Evolutionary conservation across 2,329 filamentous ascomycete species (phyloP).

Genomic region (Apiospora malaysiana): DNA sequence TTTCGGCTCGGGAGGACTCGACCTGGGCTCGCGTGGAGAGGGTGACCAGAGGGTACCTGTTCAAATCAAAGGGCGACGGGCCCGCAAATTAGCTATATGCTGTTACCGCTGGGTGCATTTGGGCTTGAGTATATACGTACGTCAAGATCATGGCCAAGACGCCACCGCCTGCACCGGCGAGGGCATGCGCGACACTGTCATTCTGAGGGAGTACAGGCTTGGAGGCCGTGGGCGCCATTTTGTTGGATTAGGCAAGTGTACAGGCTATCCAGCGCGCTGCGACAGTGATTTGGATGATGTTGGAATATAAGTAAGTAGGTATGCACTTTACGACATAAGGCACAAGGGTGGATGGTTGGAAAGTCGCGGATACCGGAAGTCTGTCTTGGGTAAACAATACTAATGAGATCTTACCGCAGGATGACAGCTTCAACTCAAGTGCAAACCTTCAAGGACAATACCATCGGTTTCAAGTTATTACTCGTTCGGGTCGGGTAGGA

Average conservation of each 20-base stretch:
- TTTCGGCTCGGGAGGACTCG: slow-evolving; percentile 91
- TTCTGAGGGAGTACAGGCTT: slow-evolving; percentile 79
- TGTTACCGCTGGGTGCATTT: slow-evolving; percentile 9
- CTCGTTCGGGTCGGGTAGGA: slow-evolving; percentile 13
- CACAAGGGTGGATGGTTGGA: background rate
- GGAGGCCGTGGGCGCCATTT: slow-evolving; percentile 46
- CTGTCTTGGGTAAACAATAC: slow-evolving; percentile 3
- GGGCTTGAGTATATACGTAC: slow-evolving; percentile 49
- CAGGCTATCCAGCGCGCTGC: slow-evolving; percentile 16
- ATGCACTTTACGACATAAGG: slow-evolving; percentile 5
- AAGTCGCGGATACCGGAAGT: background rate
- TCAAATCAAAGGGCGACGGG: background rate
- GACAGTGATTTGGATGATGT: background rate
- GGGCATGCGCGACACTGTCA: slow-evolving; percentile 95
- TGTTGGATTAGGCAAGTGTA: background rate
- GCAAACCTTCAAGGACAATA: background rate
- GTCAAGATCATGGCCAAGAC: slow-evolving; percentile 96
- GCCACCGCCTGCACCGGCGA: slow-evolving; percentile 91
- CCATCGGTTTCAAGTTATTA: slow-evolving; percentile 14
- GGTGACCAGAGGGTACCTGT: slow-evolving; percentile 92
- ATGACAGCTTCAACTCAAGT: background rate
- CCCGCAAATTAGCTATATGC: slow-evolving; percentile 22
- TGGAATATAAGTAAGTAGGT: background rate
- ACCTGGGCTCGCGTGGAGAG: slow-evolving; percentile 97
- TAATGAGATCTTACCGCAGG: background rate